Evolutionary conservation across 306 rosid species (phyloP), one percentile per base, ranked within the genome.

Genomic region (Luffa aegyptiaca): DNA sequence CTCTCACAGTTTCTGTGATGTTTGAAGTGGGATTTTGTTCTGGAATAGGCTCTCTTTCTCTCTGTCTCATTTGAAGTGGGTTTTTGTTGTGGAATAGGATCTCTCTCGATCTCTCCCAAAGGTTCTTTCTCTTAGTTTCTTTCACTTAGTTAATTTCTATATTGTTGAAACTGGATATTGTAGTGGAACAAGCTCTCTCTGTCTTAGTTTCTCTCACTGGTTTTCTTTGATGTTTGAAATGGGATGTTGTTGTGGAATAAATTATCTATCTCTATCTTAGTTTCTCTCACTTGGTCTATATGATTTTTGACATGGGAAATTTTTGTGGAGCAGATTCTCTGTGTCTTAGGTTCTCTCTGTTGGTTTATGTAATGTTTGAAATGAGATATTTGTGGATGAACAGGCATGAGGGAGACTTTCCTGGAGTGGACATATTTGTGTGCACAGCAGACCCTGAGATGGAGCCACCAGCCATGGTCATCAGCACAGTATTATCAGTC

Each of bases 381-480:
- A 20, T 58, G 44, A 31, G 26, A 45, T 31, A 33, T 13, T 26
- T 68, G 31, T 37, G 48, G 59, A 35, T 45, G 73, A 65, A 48
- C 85, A 93, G 98, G 26, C 81, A 86, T 42, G 93, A 85, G 80
- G 56, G 73, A 2, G 84, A 42, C 10, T 80, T 94, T 70, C 96
- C 97, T 1, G 42, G 80, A 33, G 94, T 91, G 80, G 98, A 94
- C 80, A 76, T 92, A 41, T 94, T 88, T 81, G 97, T 94, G 78
- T 92, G 98, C 87, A 92, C 98, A 1, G 97, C 97, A 31, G 94
- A 94, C 18, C 88, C 96, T 6, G 87, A 73, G 33, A 78, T 86
- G 6, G 98, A 92, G 86, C 97, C 98, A 31, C 84, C 96, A 3
- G 45, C 83, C 49, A 94, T 94, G 94, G 97, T 87, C 75, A 84